These are phyloP conservation scores for Lactifluus echinatus DNA, from an alignment of 768 basidiomycete genomes.

Conservation along the genomic window DNA sequence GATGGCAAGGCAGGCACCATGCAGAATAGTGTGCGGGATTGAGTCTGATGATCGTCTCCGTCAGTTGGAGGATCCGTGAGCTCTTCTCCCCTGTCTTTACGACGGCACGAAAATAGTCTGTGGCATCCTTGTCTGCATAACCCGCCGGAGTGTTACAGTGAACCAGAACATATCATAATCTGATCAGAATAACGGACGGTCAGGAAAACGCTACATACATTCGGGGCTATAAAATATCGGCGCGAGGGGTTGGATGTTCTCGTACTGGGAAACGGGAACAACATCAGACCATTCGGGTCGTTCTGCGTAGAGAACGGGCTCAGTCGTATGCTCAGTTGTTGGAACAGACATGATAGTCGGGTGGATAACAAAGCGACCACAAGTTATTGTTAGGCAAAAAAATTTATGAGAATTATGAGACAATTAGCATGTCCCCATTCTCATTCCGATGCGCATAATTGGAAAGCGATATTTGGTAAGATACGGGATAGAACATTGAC, in stretches of 20 bases:
- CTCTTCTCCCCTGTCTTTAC: constrained; percentile 72
- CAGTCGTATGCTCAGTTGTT: neutral
- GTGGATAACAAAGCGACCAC: neutral
- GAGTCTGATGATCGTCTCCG: constrained; percentile 77
- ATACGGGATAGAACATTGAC: neutral
- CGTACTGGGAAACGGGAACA: constrained; percentile 71
- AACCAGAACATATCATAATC: constrained; percentile 8
- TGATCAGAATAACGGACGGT: constrained; percentile 18
- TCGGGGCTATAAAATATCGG: constrained; percentile 86
- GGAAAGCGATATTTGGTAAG: neutral
- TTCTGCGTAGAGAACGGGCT: constrained; percentile 41
- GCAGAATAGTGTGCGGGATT: constrained; percentile 98
- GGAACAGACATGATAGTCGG: constrained; percentile 3
- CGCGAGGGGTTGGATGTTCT: constrained; percentile 68
- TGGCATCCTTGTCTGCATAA: constrained; percentile 77
- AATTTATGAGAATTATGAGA: neutral
- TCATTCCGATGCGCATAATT: neutral
- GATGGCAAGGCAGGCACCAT: constrained; percentile 49
- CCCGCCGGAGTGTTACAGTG: neutral
- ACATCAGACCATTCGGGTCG: constrained; percentile 77
- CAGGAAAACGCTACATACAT: constrained; percentile 46
- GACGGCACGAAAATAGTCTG: constrained; percentile 85
- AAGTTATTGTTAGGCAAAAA: neutral
- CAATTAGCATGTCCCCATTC: neutral
- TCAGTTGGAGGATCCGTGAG: constrained; percentile 73